phyloP scores from a whole-genome alignment of 331 rosid species.

The Stylosanthes scabra region DNA sequence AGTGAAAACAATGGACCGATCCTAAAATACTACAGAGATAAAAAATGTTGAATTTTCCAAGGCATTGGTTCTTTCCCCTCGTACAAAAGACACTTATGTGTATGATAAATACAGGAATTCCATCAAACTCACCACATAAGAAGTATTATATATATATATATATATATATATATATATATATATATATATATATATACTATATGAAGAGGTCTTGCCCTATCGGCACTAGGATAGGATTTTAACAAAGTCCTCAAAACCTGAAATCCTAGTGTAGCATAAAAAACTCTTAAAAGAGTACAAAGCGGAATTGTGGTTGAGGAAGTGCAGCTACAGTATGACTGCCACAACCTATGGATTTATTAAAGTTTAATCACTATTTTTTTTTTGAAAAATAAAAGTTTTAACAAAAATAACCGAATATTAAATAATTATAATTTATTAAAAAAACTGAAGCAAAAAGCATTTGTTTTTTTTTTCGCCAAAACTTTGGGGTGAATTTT shows the following conservation, averaged over 20 bases:
- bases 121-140: not conserved
- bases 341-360: not conserved
- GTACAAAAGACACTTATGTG: not conserved
- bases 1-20: not conserved
- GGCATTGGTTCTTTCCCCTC: not conserved
- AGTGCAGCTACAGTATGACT: constrained; percentile 1
- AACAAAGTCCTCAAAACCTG: not conserved
- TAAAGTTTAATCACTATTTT: too few relatives aligned
- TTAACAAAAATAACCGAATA: too few relatives aligned
- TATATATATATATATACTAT: too few relatives aligned
- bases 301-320: not conserved
- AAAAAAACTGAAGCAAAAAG: too few relatives aligned
- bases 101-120: not conserved
- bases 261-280: not conserved
- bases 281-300: not conserved
- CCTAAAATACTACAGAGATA: not conserved
- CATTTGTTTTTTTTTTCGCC: too few relatives aligned
- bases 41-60: constrained; percentile 1
- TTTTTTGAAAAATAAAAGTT: too few relatives aligned
- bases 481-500: too few relatives aligned
- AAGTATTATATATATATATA: not conserved
- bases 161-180: too few relatives aligned
- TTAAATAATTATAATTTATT: too few relatives aligned
- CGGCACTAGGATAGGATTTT: too few relatives aligned
- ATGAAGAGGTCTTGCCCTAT: not conserved